Evolutionary conservation across 768 basidiomycete genomes (phyloP).

Genomic region (Boletellus ananas): DNA sequence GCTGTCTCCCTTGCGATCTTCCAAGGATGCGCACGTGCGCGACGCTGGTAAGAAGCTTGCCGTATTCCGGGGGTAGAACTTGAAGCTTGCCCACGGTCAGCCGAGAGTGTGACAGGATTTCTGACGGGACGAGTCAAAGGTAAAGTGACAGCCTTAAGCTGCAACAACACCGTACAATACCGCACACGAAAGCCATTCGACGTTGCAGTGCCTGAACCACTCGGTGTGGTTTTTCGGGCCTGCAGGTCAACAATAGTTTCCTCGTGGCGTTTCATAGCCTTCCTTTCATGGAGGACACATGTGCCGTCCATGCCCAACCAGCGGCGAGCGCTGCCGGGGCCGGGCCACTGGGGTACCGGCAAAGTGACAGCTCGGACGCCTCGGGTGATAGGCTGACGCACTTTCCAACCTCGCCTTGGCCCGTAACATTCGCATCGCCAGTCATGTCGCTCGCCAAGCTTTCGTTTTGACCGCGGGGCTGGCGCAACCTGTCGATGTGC

Average conservation of each 20-base stretch:
- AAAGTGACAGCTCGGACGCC: too few species aligned
- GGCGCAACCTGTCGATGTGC: too few species aligned
- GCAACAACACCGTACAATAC: neutral
- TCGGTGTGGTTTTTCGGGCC: neutral
- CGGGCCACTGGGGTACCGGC: too few species aligned
- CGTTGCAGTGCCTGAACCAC: neutral
- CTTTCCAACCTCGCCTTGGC: neutral
- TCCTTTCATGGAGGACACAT: constrained; percentile 3
- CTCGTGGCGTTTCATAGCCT: constrained; percentile 19
- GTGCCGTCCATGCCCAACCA: neutral
- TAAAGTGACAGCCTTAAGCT: neutral
- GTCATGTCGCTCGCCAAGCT: neutral
- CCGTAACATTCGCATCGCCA: neutral
- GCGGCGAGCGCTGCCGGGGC: too few species aligned
- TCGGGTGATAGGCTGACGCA: neutral
- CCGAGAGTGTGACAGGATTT: too few species aligned
- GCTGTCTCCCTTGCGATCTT: neutral
- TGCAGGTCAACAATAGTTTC: neutral
- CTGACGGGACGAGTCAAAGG: neutral
- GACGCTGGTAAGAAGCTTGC: neutral
- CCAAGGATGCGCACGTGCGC: neutral
- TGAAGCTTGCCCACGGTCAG: too few species aligned
- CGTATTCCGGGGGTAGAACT: too few species aligned
- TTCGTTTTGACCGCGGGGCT: too few species aligned
- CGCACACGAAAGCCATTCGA: neutral